A percentile compares a stretch with the other conserved stretches of the same genome.
Evolutionary conservation across 2,329 filamentous ascomycete genomes (phyloP).

Genomic region (Neospermospora avenae): DNA sequence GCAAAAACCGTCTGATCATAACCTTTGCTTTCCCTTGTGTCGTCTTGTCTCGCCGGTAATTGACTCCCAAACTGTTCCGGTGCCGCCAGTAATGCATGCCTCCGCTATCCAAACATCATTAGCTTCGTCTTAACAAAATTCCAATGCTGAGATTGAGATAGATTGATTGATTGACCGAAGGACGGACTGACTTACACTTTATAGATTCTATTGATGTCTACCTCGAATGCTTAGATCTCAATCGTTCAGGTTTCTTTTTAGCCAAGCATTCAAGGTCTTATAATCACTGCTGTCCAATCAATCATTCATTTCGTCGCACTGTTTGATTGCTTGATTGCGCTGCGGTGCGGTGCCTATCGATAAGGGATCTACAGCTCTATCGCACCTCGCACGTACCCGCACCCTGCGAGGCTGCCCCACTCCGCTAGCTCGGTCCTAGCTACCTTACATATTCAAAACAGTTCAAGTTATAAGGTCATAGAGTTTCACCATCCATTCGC

Average conservation of each 20-base stretch:
- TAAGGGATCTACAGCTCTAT: not conserved
- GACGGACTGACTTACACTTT: too few species aligned
- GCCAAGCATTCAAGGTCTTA: not conserved
- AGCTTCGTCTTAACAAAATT: not conserved
- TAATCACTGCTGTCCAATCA: not conserved
- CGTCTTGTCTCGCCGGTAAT: not conserved
- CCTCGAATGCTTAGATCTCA: too few species aligned
- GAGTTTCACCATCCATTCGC: not conserved
- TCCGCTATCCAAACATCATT: not conserved
- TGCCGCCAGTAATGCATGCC: not conserved
- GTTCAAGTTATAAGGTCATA: not conserved
- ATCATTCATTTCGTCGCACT: not conserved
- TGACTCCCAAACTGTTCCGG: slow-evolving; percentile 1
- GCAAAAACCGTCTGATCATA: too few species aligned
- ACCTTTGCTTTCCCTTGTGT: not conserved
- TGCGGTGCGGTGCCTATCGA: not conserved
- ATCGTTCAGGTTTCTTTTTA: too few species aligned
- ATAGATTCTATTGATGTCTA: too few species aligned
- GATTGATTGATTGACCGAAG: not conserved
- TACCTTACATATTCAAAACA: too few species aligned
- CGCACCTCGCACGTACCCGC: not conserved
- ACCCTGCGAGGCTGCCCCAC: not conserved
- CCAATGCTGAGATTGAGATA: not conserved
- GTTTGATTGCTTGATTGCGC: too few species aligned
- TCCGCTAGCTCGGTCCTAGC: not conserved